These are phyloP conservation scores for Pseudonitzschia pungens DNA, from an alignment of 108 stramenopile genomes.

Conservation along the genomic window DNA sequence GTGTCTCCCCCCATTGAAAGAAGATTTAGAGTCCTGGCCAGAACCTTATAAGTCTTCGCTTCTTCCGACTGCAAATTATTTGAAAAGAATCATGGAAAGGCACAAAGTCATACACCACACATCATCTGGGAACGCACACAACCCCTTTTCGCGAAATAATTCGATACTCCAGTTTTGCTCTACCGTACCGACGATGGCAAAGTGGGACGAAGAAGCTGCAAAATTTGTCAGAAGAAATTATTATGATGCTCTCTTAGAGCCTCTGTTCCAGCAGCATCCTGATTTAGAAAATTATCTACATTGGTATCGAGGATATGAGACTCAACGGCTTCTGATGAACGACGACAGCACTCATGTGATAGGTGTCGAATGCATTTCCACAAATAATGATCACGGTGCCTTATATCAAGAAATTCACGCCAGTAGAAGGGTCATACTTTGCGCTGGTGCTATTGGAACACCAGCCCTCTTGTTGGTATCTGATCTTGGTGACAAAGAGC, in stretches of 20 bases:
- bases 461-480: constrained; percentile 65
- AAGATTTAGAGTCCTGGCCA: constrained; percentile 66
- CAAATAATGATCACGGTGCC: not conserved
- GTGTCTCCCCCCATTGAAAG: constrained; percentile 34
- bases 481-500: constrained; percentile 57
- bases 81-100: constrained; percentile 21
- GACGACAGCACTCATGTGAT: constrained; percentile 14
- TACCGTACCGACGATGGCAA: constrained; percentile 10
- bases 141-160: constrained; percentile 8
- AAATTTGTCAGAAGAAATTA: constrained; percentile 50
- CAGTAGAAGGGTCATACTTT: constrained; percentile 45
- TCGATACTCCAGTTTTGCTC: not conserved
- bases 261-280: constrained; percentile 50
- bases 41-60: constrained; percentile 42
- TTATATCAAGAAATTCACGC: constrained; percentile 10
- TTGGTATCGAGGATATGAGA: constrained; percentile 48
- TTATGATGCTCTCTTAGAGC: constrained; percentile 55
- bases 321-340: constrained; percentile 43
- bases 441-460: constrained; percentile 69
- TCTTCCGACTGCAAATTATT: not conserved
- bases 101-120: constrained; percentile 30
- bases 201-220: not conserved
- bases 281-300: constrained; percentile 35
- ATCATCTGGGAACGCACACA: not conserved
- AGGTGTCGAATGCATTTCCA: constrained; percentile 32